Percentiles rank a stretch among this genome's conserved stretches.
Evolutionary conservation across 163 green algal species (phyloP).

Genomic region (Volvox carteri): DNA sequence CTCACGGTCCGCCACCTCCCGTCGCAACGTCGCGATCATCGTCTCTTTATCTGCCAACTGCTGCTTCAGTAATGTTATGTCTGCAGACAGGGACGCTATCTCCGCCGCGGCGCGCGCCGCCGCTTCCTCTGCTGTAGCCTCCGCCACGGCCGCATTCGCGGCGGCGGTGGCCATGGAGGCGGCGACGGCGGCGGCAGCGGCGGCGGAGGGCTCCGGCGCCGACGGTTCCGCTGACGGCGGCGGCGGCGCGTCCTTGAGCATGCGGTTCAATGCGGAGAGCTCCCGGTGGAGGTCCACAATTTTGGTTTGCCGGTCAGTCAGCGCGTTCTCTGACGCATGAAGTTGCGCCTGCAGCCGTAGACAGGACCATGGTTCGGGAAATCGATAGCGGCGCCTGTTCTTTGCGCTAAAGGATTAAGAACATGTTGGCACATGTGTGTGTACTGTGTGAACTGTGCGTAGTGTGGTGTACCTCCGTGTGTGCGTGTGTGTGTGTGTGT

Average conservation of each 20-base stretch:
- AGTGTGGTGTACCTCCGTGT: no score
- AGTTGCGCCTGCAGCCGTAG: slow-evolving; percentile 50
- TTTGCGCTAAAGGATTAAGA: no score
- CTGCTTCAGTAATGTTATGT: background rate
- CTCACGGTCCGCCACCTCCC: slow-evolving; percentile 43
- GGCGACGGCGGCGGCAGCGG: background rate
- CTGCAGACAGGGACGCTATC: background rate
- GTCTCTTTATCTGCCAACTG: slow-evolving; percentile 6
- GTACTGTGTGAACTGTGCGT: no score
- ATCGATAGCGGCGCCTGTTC: no score
- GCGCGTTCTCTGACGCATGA: background rate
- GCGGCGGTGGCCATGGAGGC: background rate
- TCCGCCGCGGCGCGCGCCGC: background rate
- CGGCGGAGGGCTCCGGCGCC: background rate
- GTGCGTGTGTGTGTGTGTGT: background rate
- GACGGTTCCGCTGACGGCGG: background rate
- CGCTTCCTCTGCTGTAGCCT: slow-evolving; percentile 13
- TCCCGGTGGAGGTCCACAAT: slow-evolving; percentile 56
- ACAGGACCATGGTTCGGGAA: no score
- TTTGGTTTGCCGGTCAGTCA: slow-evolving; percentile 35
- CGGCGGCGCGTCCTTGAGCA: slow-evolving; percentile 24
- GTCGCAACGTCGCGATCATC: slow-evolving; percentile 18
- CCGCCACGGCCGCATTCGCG: background rate
- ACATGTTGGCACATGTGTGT: no score
- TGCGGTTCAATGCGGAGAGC: slow-evolving; percentile 39